Evolutionary conservation across 2,329 filamentous ascomycete genomes (phyloP).

Genomic region (Fonsecaea monophora): DNA sequence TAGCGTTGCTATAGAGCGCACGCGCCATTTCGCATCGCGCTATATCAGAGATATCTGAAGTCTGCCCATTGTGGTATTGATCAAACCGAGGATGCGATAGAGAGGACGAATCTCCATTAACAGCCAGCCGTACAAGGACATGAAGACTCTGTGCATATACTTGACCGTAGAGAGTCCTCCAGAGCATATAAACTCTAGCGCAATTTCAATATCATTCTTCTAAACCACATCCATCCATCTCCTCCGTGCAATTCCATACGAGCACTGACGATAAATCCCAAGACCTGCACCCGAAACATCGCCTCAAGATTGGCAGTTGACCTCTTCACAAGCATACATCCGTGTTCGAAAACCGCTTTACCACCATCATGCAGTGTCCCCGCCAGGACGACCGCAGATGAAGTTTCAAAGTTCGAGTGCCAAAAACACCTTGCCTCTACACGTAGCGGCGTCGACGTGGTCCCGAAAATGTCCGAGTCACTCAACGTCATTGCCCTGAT

Average conservation of each 20-base stretch:
- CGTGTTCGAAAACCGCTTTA: no score
- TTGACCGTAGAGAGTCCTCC: background rate
- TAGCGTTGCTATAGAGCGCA: background rate
- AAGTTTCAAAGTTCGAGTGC: background rate
- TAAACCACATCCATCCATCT: background rate
- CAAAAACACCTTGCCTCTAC: background rate
- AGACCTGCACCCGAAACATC: background rate
- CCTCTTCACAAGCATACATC: no score
- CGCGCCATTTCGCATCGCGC: background rate
- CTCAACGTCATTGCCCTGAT: slow-evolving; percentile 87
- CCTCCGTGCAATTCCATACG: background rate
- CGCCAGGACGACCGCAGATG: background rate
- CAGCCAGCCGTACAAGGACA: background rate
- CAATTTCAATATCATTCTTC: background rate
- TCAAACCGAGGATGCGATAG: background rate
- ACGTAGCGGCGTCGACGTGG: background rate
- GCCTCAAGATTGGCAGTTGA: background rate
- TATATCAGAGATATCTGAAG: background rate
- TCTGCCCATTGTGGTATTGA: background rate
- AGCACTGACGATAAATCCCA: background rate
- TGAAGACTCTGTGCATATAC: background rate
- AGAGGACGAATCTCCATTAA: background rate
- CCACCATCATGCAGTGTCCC: background rate
- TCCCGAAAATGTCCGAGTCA: slow-evolving; percentile 17
- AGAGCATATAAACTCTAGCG: background rate